phyloP scores from a whole-genome alignment of 257 asterid genomes.

The Nicotiana knightiana region DNA sequence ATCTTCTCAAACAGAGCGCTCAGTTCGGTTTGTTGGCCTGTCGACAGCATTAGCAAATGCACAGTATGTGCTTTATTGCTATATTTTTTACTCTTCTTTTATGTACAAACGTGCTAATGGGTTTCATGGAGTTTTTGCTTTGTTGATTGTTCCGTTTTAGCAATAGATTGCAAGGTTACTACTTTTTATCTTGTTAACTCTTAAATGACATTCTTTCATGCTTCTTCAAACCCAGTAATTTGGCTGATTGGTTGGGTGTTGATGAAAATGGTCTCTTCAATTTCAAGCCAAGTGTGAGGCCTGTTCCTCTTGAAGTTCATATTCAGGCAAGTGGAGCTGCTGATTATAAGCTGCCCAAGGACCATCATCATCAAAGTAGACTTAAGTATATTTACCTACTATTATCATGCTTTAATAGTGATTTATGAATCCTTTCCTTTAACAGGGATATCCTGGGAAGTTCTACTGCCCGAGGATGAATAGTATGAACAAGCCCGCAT shows the following conservation, averaged over 20 bases:
- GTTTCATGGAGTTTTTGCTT: not conserved
- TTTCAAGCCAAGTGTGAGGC: constrained; percentile 99
- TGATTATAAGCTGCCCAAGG: not conserved
- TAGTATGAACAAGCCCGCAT: constrained; percentile 97
- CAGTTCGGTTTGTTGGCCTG: constrained; percentile 88
- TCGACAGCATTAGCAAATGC: constrained; percentile 99
- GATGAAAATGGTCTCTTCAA: constrained; percentile 90
- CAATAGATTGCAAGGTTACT: not conserved
- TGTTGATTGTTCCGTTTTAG: not conserved
- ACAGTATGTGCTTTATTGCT: constrained; percentile 34
- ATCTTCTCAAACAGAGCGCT: constrained; percentile 94
- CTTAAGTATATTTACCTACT: not conserved
- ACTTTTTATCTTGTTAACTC: not conserved
- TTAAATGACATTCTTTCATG: not conserved
- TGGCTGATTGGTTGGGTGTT: constrained; percentile 98
- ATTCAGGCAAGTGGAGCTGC: constrained; percentile 68
- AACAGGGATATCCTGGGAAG: constrained; percentile 98
- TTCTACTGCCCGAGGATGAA: constrained; percentile 99
- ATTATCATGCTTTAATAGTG: constrained; percentile 10
- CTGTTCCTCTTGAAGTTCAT: constrained; percentile 99
- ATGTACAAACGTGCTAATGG: not conserved
- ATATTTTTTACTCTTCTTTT: not conserved
- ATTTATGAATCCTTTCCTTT: not conserved
- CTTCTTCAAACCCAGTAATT: constrained; percentile 51
- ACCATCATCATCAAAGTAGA: not conserved